Evolutionary conservation across 768 basidiomycete species (phyloP).

Genomic region (Trichaptum fuscoviolaceum): DNA sequence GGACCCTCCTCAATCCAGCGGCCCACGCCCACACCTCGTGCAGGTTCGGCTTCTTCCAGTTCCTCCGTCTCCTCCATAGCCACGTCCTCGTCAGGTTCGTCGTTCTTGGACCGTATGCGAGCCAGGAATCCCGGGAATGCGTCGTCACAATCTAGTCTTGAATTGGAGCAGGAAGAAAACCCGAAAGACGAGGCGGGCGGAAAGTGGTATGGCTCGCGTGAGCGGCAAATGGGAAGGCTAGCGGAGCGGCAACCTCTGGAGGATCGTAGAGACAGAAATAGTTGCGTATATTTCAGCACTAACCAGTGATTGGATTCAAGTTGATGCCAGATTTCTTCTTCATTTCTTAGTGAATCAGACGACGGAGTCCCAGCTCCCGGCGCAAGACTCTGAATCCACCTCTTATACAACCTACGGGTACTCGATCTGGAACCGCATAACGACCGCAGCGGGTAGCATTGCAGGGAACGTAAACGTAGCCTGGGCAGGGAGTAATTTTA

Average conservation of each 20-base stretch:
- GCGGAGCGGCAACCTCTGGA: too few relatives aligned
- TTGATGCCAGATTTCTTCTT: too few relatives aligned
- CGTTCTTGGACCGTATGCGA: constrained; percentile 34
- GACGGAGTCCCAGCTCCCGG: too few relatives aligned
- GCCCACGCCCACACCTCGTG: not conserved
- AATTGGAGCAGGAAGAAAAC: constrained; percentile 27
- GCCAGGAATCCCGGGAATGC: constrained; percentile 25
- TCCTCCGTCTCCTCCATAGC: constrained; percentile 22
- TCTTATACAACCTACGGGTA: constrained; percentile 30
- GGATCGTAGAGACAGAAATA: too few relatives aligned
- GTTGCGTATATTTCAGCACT: too few relatives aligned
- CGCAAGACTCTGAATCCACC: too few relatives aligned
- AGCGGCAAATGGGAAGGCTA: too few relatives aligned
- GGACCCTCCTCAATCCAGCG: not conserved
- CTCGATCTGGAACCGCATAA: constrained; percentile 52
- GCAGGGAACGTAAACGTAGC: constrained; percentile 56
- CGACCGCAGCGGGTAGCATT: constrained; percentile 46
- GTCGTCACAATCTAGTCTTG: constrained; percentile 41
- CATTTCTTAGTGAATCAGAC: too few relatives aligned
- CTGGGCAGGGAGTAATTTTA: constrained; percentile 41
- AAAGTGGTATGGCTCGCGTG: not conserved
- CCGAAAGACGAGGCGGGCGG: not conserved
- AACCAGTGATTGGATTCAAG: too few relatives aligned
- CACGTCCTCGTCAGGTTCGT: constrained; percentile 26
- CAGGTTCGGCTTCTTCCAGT: not conserved